These are phyloP conservation scores for Fusarium sp. DNA, from an alignment of 2,329 filamentous ascomycete species.

Conservation along the genomic window DNA sequence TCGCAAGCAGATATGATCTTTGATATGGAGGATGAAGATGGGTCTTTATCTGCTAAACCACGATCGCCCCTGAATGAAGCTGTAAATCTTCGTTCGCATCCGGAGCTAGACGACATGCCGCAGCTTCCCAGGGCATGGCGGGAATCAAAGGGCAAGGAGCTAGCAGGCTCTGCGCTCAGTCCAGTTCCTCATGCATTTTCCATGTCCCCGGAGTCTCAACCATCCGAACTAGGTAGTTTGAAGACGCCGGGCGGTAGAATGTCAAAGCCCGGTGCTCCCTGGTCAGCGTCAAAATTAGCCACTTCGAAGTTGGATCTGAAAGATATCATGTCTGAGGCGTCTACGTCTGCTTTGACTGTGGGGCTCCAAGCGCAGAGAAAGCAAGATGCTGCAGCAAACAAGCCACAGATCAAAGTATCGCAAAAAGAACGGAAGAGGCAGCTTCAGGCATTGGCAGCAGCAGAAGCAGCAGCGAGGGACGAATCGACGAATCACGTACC, in stretches of 20 bases:
- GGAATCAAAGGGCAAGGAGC: constrained; percentile 40
- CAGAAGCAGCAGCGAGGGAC: constrained; percentile 51
- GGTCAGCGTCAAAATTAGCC: constrained; percentile 60
- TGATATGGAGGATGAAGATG: constrained; percentile 85
- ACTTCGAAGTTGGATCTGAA: constrained; percentile 75
- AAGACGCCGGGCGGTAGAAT: not conserved
- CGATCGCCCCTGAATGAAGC: constrained; percentile 34
- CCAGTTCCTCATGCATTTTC: constrained; percentile 25
- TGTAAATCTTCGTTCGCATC: constrained; percentile 26
- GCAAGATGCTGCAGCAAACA: constrained; percentile 50
- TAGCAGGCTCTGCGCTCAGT: constrained; percentile 19
- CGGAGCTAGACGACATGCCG: constrained; percentile 42
- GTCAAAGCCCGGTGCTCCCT: constrained; percentile 52
- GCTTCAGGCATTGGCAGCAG: constrained; percentile 69
- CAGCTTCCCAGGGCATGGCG: constrained; percentile 45
- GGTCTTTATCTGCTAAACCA: constrained; percentile 43
- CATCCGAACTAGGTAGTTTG: constrained; percentile 3
- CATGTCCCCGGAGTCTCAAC: constrained; percentile 28
- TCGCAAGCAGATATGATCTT: constrained; percentile 85
- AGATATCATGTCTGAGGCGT: constrained; percentile 74
- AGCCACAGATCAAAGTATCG: constrained; percentile 70
- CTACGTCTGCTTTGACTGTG: constrained; percentile 62
- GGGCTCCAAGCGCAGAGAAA: constrained; percentile 60
- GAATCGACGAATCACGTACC: constrained; percentile 47
- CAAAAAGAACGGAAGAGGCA: constrained; percentile 92